A percentile compares a stretch with the other conserved stretches of the same genome.
Conservation (phyloP, 192 early-diverging fungal genomes). For the Phycomyces nitens region DNA sequence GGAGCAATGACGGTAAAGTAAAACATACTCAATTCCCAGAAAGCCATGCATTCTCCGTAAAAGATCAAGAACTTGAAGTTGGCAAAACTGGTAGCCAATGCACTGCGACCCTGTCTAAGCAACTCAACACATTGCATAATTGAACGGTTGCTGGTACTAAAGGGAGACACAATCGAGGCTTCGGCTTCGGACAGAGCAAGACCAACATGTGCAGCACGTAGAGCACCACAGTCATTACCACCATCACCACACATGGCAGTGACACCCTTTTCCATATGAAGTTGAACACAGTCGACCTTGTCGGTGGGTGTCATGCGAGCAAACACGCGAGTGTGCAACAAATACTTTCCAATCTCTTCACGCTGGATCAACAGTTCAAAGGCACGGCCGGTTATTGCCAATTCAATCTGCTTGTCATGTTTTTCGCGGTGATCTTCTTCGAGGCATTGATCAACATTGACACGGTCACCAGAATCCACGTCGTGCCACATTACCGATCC, state of each 20-base stretch:
- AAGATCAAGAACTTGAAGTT: constrained; percentile 73
- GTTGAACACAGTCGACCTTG: constrained; percentile 68
- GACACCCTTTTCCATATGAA: constrained; percentile 76
- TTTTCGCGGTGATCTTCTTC: constrained; percentile 17
- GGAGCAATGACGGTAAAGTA: constrained; percentile 70
- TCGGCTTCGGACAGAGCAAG: constrained; percentile 76
- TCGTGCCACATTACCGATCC: constrained; percentile 57
- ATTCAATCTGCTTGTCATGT: constrained; percentile 44
- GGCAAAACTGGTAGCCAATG: constrained; percentile 71
- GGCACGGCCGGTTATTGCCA: constrained; percentile 73
- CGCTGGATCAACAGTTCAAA: constrained; percentile 49
- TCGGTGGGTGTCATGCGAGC: constrained; percentile 78
- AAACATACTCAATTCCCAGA: constrained; percentile 63
- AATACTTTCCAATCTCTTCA: constrained; percentile 46
- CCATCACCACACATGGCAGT: constrained; percentile 89
- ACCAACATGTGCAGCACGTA: constrained; percentile 78
- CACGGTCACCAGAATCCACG: constrained; percentile 47
- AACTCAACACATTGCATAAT: constrained; percentile 70
- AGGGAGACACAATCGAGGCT: constrained; percentile 83
- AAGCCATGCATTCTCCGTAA: constrained; percentile 74
- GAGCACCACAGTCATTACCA: constrained; percentile 81
- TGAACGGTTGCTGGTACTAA: constrained; percentile 58
- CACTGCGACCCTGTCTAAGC: constrained; percentile 69
- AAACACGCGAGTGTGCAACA: constrained; percentile 72
- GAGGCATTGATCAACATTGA: constrained; percentile 36